Base-by-base conservation (phyloP, 805 yeast genomes). In the Jamesozyma jinghongensis region DNA sequence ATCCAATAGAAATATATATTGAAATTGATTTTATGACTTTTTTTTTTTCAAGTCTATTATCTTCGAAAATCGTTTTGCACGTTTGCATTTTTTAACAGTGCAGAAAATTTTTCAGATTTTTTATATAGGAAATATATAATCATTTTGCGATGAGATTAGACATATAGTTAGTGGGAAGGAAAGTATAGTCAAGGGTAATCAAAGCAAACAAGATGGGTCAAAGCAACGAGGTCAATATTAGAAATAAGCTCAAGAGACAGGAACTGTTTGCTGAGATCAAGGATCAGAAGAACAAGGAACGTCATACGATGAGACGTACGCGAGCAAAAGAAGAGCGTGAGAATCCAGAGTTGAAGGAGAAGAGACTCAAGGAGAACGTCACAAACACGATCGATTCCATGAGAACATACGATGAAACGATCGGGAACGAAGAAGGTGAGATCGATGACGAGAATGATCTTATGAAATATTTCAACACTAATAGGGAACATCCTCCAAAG, bases 381-480 rank as follows among this genome's bases (percentile, higher is more conserved):
- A 86, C 96, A 3, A 77, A 75, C 19, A 87, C 97, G 4, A 75
- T 86, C 38, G 97, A 87, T 52, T 71, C 76, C 40, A 84, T 83
- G 69, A 69, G 97, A 57, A 90, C 80, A 1, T 87, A 63, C 51
- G 97, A 87, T 59, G 96, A 88, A 61, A 84, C 95, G 1, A 80
- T 85, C 6, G 69, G 55, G 28, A 72, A 49, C 22, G 44, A 36
- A 11, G 41, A 36, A 12, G 45, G 32, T 19, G 45, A 41, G 2
- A 27, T 4, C 14, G 36, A 40, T n/a, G 42, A 41, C 19, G 52
- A 51, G 22, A 55, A 52, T 27, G 63, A 58, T 37, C 41, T 58
- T 28, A 47, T 49, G 52, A 48, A 46, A 37, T 55, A 45, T 34
- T 68, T 65, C 38, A 81, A 75, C 44, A 41, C 32, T 14, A 60